A percentile compares a stretch with the other conserved stretches of the same genome.
Evolutionary conservation across 768 basidiomycete genomes (phyloP).

Genomic region (Psilocybe cyanescens): DNA sequence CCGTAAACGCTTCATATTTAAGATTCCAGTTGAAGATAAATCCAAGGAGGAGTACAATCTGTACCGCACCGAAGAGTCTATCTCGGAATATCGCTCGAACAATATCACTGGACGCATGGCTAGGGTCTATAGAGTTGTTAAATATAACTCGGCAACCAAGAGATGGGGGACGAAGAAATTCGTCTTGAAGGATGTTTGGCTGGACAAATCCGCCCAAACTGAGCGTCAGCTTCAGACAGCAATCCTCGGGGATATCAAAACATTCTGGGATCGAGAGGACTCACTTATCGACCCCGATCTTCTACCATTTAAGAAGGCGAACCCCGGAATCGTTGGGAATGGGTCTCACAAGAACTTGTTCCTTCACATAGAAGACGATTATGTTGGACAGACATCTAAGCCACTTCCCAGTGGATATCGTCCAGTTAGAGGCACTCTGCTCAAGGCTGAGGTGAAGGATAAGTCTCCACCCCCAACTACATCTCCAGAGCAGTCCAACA

Average conservation of each 20-base stretch:
- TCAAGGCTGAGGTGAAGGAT: background rate
- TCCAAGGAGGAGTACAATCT: no score
- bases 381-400: background rate
- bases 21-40: no score
- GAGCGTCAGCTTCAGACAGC: background rate
- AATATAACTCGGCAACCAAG: background rate
- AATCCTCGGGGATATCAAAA: no score
- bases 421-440: background rate
- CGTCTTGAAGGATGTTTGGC: slow-evolving; percentile 1
- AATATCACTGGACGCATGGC: no score
- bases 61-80: no score
- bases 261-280: background rate
- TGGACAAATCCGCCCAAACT: background rate
- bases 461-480: background rate
- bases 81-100: no score
- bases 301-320: background rate
- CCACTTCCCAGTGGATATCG: background rate
- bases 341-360: background rate
- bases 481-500: background rate
- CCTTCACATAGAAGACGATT: background rate
- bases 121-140: no score
- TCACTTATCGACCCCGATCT: background rate
- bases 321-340: no score
- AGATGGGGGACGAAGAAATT: background rate
- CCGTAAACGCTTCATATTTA: no score